Percentiles rank a stretch among this genome's conserved stretches.
Conservation (phyloP, 2,329 filamentous ascomycete species). For the Fusarium sp. region DNA sequence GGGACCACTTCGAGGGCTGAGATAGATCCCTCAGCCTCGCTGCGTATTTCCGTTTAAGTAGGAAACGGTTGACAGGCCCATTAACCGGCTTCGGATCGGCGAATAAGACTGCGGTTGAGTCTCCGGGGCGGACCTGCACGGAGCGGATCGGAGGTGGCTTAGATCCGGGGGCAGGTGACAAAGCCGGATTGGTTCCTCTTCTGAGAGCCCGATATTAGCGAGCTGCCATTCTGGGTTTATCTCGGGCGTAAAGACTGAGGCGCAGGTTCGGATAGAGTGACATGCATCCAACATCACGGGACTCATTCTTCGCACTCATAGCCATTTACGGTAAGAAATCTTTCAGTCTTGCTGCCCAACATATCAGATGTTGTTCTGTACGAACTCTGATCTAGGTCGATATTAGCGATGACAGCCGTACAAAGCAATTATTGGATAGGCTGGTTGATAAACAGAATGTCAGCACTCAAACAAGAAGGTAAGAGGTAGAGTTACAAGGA, state of each 20-base stretch:
- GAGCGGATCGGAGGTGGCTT: slow-evolving; percentile 40
- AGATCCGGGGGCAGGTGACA: slow-evolving; percentile 26
- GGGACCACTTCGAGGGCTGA: not conserved
- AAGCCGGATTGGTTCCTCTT: not conserved
- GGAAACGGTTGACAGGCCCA: slow-evolving; percentile 6
- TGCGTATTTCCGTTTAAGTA: slow-evolving; percentile 12
- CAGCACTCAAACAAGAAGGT: not conserved
- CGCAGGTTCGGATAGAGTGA: slow-evolving; percentile 11
- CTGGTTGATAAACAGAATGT: not conserved
- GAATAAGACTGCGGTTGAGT: slow-evolving; percentile 28
- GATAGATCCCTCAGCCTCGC: slow-evolving; percentile 12
- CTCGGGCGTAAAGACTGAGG: slow-evolving; percentile 32
- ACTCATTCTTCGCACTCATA: slow-evolving; percentile 20
- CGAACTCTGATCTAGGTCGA: not conserved
- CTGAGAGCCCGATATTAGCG: not conserved
- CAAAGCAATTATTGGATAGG: not conserved
- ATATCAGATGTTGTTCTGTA: not conserved
- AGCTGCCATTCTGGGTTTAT: slow-evolving; percentile 33
- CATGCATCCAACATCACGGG: slow-evolving; percentile 18
- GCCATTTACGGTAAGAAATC: not conserved
- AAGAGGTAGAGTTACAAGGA: not conserved
- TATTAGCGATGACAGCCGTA: not conserved
- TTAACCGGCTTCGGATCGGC: slow-evolving; percentile 12
- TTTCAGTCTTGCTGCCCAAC: slow-evolving; percentile 10
- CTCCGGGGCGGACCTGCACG: slow-evolving; percentile 23